phyloP scores from a whole-genome alignment of 176 grass and related monocot species.

The Tuctoria greenei region DNA sequence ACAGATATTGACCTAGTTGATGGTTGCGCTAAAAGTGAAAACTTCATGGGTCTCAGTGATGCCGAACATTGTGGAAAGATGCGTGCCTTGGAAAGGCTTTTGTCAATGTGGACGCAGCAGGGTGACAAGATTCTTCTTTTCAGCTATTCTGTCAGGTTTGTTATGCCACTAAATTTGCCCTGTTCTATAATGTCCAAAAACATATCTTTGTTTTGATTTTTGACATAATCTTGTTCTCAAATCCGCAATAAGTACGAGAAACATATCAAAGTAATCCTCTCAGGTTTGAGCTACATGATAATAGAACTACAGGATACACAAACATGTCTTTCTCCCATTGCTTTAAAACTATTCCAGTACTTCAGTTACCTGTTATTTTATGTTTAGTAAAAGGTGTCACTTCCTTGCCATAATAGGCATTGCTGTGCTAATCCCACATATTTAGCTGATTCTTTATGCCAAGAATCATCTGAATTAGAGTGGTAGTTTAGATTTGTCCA shows the following conservation, averaged over 20 bases:
- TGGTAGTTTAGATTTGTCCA: slow-evolving; percentile 15
- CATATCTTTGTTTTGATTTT: not conserved
- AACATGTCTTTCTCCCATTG: slow-evolving; percentile 11
- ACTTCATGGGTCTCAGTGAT: slow-evolving; percentile 93
- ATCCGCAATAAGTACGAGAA: not conserved
- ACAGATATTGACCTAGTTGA: slow-evolving; percentile 77
- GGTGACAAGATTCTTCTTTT: slow-evolving; percentile 97
- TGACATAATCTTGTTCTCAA: not conserved
- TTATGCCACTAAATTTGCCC: slow-evolving; percentile 15
- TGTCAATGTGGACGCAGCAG: slow-evolving; percentile 66
- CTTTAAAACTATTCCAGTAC: not conserved
- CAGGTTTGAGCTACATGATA: slow-evolving; percentile 19
- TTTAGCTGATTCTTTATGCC: slow-evolving; percentile 1
- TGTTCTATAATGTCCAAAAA: slow-evolving; percentile 9
- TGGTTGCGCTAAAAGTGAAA: slow-evolving; percentile 76
- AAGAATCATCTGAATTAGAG: slow-evolving; percentile 6
- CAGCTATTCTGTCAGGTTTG: slow-evolving; percentile 95
- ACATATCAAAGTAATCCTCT: not conserved
- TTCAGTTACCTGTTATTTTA: not conserved
- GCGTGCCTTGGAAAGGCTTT: slow-evolving; percentile 75
- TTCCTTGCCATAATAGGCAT: slow-evolving; percentile 4
- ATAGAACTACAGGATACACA: slow-evolving; percentile 14
- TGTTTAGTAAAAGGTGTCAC: not conserved
- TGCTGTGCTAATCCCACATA: slow-evolving; percentile 16
- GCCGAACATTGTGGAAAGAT: slow-evolving; percentile 95